Conservation (phyloP, 2,329 filamentous ascomycete species). For the Exophiala phaeomuriformis region DNA sequence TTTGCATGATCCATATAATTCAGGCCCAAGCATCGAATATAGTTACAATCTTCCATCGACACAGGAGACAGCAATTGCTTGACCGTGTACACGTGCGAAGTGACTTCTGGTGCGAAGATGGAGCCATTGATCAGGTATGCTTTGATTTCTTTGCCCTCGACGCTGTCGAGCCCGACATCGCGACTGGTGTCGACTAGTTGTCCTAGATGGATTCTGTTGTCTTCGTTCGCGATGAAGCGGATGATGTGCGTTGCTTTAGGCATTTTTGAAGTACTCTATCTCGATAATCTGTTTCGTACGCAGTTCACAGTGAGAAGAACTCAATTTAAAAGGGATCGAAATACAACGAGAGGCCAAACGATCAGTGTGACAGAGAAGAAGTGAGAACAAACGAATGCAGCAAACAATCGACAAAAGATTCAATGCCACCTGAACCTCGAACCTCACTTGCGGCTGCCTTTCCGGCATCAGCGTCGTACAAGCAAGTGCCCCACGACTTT, state of each 20-base stretch:
- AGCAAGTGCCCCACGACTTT: too few species aligned
- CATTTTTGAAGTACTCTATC: conserved; percentile 3
- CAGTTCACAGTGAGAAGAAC: too few species aligned
- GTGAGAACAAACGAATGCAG: too few species aligned
- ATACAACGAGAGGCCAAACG: too few species aligned
- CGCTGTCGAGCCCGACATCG: conserved; percentile 34
- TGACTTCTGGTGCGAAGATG: conserved; percentile 34
- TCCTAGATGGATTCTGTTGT: conserved; percentile 37
- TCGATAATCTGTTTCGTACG: background rate
- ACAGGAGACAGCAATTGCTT: conserved; percentile 27
- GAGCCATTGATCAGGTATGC: conserved; percentile 33
- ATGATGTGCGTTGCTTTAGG: conserved; percentile 37
- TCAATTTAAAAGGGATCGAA: too few species aligned
- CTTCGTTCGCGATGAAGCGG: conserved; percentile 39
- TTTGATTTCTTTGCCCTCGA: conserved; percentile 31
- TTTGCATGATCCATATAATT: conserved; percentile 40
- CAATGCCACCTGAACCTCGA: too few species aligned
- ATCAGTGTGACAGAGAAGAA: too few species aligned
- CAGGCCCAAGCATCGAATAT: conserved; percentile 42
- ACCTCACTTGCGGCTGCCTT: too few species aligned
- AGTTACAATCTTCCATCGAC: conserved; percentile 24
- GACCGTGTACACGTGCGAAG: conserved; percentile 27
- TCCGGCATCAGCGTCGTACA: too few species aligned
- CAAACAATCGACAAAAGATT: background rate
- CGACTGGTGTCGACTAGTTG: conserved; percentile 33